Conservation (phyloP, 371 early-diverging fungal species). For the Lichtheimia hyalospora region DNA sequence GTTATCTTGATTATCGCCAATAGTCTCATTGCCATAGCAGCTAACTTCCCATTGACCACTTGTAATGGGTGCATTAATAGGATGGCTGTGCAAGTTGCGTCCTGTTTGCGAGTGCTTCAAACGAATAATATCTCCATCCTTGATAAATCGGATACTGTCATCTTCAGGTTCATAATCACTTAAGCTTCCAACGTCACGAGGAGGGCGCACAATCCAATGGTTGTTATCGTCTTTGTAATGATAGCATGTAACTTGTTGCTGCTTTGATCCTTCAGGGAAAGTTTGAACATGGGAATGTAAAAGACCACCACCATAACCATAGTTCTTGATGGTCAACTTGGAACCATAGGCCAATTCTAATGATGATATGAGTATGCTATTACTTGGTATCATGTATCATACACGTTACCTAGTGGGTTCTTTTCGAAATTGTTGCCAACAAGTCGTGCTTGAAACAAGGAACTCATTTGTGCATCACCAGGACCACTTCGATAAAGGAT, state of each 20-base stretch:
- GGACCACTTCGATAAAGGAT: constrained; percentile 86
- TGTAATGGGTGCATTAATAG: constrained; percentile 83
- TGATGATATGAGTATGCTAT: background rate
- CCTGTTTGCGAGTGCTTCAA: constrained; percentile 76
- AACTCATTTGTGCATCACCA: constrained; percentile 99
- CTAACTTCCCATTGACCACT: constrained; percentile 85
- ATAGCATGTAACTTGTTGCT: constrained; percentile 99
- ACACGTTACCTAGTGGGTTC: constrained; percentile 78
- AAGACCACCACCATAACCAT: constrained; percentile 90
- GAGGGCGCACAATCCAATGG: constrained; percentile 78
- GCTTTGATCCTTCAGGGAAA: constrained; percentile 92
- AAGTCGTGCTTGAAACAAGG: constrained; percentile 96
- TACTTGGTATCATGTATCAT: background rate
- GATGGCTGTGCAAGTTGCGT: constrained; percentile 86
- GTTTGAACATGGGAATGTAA: constrained; percentile 97
- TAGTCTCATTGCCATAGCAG: constrained; percentile 73
- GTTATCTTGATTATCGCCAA: constrained; percentile 84
- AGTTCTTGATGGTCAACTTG: constrained; percentile 86
- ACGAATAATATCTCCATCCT: constrained; percentile 84
- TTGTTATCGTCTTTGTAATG: constrained; percentile 98
- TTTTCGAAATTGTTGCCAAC: constrained; percentile 76
- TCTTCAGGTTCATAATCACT: constrained; percentile 39
- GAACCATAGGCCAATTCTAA: constrained; percentile 95
- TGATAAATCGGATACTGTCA: constrained; percentile 58
- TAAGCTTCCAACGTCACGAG: constrained; percentile 25